Percentiles rank a stretch among this genome's conserved stretches.
These are phyloP conservation scores for Tulasnella sp. DNA, from an alignment of 768 basidiomycete genomes.

Conservation along the genomic window DNA sequence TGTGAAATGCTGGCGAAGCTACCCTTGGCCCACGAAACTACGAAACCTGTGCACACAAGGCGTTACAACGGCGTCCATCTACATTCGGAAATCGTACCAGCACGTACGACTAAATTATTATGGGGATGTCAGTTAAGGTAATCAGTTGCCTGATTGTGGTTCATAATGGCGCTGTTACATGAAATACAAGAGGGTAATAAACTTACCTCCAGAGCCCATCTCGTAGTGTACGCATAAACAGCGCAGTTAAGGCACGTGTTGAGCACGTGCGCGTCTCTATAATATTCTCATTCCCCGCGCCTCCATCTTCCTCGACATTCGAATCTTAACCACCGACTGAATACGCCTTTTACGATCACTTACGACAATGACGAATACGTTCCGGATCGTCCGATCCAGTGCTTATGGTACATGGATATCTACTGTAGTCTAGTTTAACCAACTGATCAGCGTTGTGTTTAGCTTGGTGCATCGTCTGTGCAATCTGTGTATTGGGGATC, in stretches of 20 bases:
- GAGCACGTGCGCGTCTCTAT: not conserved
- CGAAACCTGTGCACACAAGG: no score
- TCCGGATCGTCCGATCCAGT: slow-evolving; percentile 8
- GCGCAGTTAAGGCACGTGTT: not conserved
- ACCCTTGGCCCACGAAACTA: no score
- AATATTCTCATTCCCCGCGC: not conserved
- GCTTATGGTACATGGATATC: slow-evolving; percentile 5
- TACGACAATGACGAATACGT: slow-evolving; percentile 13
- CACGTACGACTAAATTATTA: no score
- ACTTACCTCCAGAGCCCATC: not conserved
- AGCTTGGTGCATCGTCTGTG: slow-evolving; percentile 16
- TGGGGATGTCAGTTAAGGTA: no score
- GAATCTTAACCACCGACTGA: slow-evolving; percentile 1
- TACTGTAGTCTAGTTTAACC: not conserved
- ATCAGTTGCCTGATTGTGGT: no score
- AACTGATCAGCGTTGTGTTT: not conserved
- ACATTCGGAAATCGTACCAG: no score
- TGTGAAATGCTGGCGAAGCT: no score
- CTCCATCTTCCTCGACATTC: not conserved
- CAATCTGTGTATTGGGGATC: slow-evolving; percentile 9
- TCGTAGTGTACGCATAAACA: not conserved
- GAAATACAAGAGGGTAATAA: no score
- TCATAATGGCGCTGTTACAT: no score
- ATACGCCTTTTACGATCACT: not conserved
- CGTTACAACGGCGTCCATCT: no score